A percentile compares a stretch with the other conserved stretches of the same genome.
These are phyloP conservation scores for Camillea tinctor DNA, from an alignment of 2,329 filamentous ascomycete genomes.

Conservation along the genomic window DNA sequence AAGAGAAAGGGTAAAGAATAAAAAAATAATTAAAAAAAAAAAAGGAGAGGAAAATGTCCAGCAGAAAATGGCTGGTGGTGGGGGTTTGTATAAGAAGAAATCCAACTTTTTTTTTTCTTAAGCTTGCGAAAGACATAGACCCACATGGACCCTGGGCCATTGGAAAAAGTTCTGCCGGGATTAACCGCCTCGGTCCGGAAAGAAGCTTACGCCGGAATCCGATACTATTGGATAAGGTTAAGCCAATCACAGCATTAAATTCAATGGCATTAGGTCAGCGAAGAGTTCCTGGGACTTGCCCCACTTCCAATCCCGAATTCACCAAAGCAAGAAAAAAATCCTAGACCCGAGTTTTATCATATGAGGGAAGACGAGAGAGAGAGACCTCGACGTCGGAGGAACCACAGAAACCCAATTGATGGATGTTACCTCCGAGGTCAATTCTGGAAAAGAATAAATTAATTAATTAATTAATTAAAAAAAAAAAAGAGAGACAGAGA, in stretches of 20 bases:
- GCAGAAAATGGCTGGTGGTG: slow-evolving; percentile 15
- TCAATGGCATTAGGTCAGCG: too few relatives aligned
- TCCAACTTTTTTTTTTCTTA: neutral
- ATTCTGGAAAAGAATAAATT: too few relatives aligned
- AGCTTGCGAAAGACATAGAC: neutral
- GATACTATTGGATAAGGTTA: neutral
- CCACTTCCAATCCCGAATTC: too few relatives aligned
- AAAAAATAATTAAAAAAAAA: too few relatives aligned
- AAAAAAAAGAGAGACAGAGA: too few relatives aligned
- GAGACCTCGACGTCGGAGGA: neutral
- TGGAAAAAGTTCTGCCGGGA: slow-evolving; percentile 2
- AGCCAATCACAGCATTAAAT: neutral
- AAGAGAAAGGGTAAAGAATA: too few relatives aligned
- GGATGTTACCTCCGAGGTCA: too few relatives aligned
- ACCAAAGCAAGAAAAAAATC: neutral
- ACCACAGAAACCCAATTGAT: neutral
- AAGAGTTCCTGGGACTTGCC: neutral
- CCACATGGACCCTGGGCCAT: neutral
- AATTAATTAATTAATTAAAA: too few relatives aligned
- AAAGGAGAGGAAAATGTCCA: slow-evolving; percentile 16
- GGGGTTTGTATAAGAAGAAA: neutral
- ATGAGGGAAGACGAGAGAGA: neutral
- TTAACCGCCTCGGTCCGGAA: neutral
- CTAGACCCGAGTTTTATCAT: neutral
- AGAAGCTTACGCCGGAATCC: neutral